Evolutionary conservation across 2,329 filamentous ascomycete species (phyloP), one percentile per base, ranked within the genome.

Genomic region (Lachnellula arida): DNA sequence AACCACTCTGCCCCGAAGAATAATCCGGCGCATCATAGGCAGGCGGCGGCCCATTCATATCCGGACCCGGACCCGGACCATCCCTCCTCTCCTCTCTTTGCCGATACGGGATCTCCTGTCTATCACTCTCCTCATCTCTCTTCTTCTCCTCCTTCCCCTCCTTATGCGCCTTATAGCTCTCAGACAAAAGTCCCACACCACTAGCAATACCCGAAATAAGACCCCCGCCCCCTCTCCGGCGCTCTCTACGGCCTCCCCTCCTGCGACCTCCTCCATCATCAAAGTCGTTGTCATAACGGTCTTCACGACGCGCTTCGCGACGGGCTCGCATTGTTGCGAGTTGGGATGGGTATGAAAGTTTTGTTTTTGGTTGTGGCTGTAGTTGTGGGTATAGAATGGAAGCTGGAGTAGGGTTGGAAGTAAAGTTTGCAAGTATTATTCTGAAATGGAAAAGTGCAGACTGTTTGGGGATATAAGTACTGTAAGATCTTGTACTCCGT

Each of bases 171-270:
- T 42, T 39, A 14, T 52, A 34, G 23, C 49, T 44, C 49, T 56
- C 54, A n/a, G 54, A 52, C 5, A 44, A 35, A 15, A 52, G 44
- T 1, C 54, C 54, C 23, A 52, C 22, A 3, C 54, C 49, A 66
- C 35, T 37, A n/a, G 49, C 49, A 12, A 51, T 5, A 5, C 49
- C 37, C 4, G 35, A 37, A n/a, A 51, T 32, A 9, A 51, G 15
- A 7, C 40, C 35, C 11, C 49, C 49, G 22, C 49, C 49, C 19
- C 22, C 22, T 40, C 19, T 40, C 15, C 4, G 15, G 37, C 37
- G 37, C 14, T 40, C 37, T 40, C 23, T 51, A 12, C 32, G 48
- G 0, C 34, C 48, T 50, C 35, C 37, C 12, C 35, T 19, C 19
- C 48, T 28, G 32, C 48, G 48, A 23, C 39, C 39, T 15, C 39